Evolutionary conservation across 129 eudicot genomes (phyloP), one percentile per base, ranked within the genome.

Genomic region (Oenanthe sinensis): DNA sequence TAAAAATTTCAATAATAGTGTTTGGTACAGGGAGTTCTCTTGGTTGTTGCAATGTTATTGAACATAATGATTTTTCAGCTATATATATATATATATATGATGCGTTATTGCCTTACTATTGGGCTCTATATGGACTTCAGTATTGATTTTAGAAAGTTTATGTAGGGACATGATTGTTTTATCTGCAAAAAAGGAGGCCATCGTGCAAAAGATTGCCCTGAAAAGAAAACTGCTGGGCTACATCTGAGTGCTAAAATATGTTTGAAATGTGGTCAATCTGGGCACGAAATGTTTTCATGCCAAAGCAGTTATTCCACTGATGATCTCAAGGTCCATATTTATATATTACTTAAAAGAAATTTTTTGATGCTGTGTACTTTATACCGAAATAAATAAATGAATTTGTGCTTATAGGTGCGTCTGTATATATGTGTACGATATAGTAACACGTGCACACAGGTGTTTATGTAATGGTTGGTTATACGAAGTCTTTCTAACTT

Each of bases 171-270:
- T 68, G 98, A 86, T 82, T 95, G 98, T 70, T 95, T 85, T 79
- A 91, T 86, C 48, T 95, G 98, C 96, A 90, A 90, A 73, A 87
- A 87, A 81, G 86, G 90, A 54, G 96, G 98, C 43, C 98, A 95
- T 43, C 96, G 93, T 68, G 98, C 98, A 4, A 95, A 90, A 86
- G 96, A 95, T 87, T 95, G 98, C 81, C 93, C 96, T 17, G 91
- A 90, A 44, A 74, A 74, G 40, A 91, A 87, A 74, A 67, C 75
- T 74, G 84, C 74, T n/a, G 79, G 77, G 76, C 82, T 70, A 58
- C 80, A 85, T 54, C 79, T 65, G 49, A 85, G 49, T 67, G 75
- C 84, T 3, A 91, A 84, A 77, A 44, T 95, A 10, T 95, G 99
- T 79, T 84, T 95, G 79, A 95, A 92, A 87, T 95, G 99, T 82